phyloP scores from a whole-genome alignment of 176 grass and related monocot species.

The Triticum monococcum region DNA sequence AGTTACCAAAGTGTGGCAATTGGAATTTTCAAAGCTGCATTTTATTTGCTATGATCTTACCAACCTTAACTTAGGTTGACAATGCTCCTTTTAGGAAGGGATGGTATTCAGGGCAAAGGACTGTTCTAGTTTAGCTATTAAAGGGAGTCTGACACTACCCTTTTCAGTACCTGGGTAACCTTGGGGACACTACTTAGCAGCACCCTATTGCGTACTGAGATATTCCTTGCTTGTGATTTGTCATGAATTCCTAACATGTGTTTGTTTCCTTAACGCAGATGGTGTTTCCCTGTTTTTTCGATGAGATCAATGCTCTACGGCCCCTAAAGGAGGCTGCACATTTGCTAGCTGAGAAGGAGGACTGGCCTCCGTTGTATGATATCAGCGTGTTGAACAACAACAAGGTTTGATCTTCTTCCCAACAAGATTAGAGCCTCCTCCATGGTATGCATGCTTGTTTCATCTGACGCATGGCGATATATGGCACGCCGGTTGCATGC shows the following conservation, averaged over 20 bases:
- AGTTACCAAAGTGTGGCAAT: background rate
- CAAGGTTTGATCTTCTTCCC: constrained; percentile 47
- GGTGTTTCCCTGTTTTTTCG: constrained; percentile 88
- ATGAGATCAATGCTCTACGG: constrained; percentile 67
- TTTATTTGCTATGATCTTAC: background rate
- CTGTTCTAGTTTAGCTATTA: constrained; percentile 9
- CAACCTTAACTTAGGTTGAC: background rate
- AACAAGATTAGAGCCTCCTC: background rate
- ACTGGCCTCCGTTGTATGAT: constrained; percentile 82
- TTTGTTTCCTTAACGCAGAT: constrained; percentile 35
- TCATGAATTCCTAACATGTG: background rate
- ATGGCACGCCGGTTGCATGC: background rate
- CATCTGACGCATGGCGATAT: background rate
- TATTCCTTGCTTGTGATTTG: background rate
- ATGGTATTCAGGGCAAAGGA: background rate
- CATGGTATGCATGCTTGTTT: background rate
- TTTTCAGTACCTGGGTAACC: background rate
- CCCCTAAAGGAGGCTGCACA: constrained; percentile 74
- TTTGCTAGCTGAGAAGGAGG: constrained; percentile 69
- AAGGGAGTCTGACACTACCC: background rate
- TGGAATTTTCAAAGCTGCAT: background rate
- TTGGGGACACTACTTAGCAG: background rate
- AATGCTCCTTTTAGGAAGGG: background rate
- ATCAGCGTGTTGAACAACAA: constrained; percentile 65
- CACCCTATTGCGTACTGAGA: background rate